phyloP scores from a whole-genome alignment of 129 eudicot species.

The Lactuca saligna region DNA sequence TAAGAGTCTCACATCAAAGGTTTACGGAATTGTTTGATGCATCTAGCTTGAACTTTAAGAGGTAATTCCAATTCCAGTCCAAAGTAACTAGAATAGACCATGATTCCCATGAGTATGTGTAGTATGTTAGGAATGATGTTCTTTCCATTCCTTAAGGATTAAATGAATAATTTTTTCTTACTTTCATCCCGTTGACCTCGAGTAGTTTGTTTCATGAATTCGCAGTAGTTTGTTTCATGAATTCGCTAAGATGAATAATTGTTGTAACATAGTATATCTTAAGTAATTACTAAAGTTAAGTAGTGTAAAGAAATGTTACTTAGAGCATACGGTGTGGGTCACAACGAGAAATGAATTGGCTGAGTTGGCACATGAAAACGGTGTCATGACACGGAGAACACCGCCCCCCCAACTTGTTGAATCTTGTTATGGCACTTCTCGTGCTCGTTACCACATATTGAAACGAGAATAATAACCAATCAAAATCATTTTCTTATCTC shows the following conservation, averaged over 20 bases:
- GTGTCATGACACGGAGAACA: too few relatives aligned
- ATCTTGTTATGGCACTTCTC: too few relatives aligned
- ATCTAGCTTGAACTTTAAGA: constrained; percentile 56
- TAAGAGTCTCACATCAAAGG: constrained; percentile 74
- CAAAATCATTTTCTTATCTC: too few relatives aligned
- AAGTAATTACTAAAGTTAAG: neutral
- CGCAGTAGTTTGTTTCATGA: neutral
- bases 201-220: neutral
- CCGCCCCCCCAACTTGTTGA: too few relatives aligned
- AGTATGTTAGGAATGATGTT: constrained; percentile 32
- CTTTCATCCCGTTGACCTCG: constrained; percentile 15
- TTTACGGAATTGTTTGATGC: constrained; percentile 83
- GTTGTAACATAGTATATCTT: constrained; percentile 1
- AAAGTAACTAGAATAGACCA: constrained; percentile 25
- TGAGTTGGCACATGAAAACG: too few relatives aligned
- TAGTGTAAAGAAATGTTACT: neutral
- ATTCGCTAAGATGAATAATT: constrained; percentile 12
- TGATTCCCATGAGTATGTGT: constrained; percentile 30
- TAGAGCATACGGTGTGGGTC: too few relatives aligned
- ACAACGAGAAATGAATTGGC: too few relatives aligned
- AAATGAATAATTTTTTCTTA: constrained; percentile 14
- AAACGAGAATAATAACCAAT: too few relatives aligned
- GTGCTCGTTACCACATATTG: too few relatives aligned
- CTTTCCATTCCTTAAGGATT: constrained; percentile 33
- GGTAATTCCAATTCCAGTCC: constrained; percentile 28